Base-by-base conservation (phyloP, 768 basidiomycete species). In the Termitomyces sp. region DNA sequence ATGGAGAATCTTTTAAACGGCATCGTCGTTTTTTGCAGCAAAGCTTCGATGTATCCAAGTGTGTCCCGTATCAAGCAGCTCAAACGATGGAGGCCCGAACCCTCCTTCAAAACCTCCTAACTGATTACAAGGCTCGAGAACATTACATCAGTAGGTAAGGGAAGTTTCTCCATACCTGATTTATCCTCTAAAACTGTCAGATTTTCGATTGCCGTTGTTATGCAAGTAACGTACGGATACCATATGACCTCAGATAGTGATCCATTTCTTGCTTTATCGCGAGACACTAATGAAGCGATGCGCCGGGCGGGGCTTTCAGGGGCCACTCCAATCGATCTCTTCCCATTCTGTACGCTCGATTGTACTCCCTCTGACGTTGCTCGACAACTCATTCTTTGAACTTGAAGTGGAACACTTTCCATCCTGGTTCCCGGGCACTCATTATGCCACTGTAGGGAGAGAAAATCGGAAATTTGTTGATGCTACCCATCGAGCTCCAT, bases 181-280 rank as follows among this genome's bases (percentile, higher is more conserved):
- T 59, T 47, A 33, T 18, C 30, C 39, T 20, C 27, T 24, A 34
- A 9, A n/a, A 30, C 2, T 41, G 37, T 27, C 20, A 56, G 59
- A n/a, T 59, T 53, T 60, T 61, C 48, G 45, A 59, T 49, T 3
- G 60, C 63, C 6, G 65, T 65, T 12, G 69, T 71, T 33, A 66
- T 72, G 65, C 54, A 60, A 44, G 58, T 70, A 50, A 63, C 72
- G 0, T 75, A 72, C 47, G 76, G 77, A 11, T 69, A 74, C 37
- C 61, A 66, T 24, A 61, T 76, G 46, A 60, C 63, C 2, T 68
- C 68, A 8, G 59, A 65, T 39, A 70, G 76, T 15, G 78, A 82
- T 56, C 67, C 69, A 2, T 71, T 74, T 49, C 66, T 82, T n/a
- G 52, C 62, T 13, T 61, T 75, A 12, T 73, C 73, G 7, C 70